These are phyloP conservation scores for Chondrus crispus DNA, from an alignment of 23 red algal species.

Conservation along the genomic window DNA sequence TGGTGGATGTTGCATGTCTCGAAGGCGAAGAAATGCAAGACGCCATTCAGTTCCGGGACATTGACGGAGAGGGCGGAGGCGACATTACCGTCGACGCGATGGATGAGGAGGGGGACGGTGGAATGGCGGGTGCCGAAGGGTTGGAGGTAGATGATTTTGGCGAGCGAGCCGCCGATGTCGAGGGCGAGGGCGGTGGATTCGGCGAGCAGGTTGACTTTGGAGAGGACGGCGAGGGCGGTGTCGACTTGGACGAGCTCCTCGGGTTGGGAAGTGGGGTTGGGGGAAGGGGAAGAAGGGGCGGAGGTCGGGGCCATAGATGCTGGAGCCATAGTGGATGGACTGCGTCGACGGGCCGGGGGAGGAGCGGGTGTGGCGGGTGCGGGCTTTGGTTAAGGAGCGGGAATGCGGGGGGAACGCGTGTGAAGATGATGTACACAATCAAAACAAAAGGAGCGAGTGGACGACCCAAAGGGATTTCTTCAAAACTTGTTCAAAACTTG, in stretches of 20 bases:
- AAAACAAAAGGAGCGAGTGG: too few relatives aligned
- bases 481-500: too few relatives aligned
- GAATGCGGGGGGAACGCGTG: too few relatives aligned
- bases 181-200: slow-evolving; percentile 87
- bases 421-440: too few relatives aligned
- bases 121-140: slow-evolving; percentile 5
- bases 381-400: too few relatives aligned
- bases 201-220: slow-evolving; percentile 72
- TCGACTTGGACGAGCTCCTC: slow-evolving; percentile 65
- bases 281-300: too few relatives aligned
- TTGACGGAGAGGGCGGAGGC: slow-evolving; percentile 65
- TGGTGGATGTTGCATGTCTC: slow-evolving; percentile 89
- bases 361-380: too few relatives aligned
- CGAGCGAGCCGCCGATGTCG: slow-evolving; percentile 94
- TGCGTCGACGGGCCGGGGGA: too few relatives aligned
- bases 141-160: slow-evolving; percentile 96
- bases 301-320: too few relatives aligned
- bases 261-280: too few relatives aligned
- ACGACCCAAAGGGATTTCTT: too few relatives aligned
- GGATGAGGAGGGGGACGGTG: slow-evolving; percentile 60
- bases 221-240: slow-evolving; percentile 76
- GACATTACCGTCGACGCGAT: slow-evolving; percentile 56
- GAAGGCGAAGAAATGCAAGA: slow-evolving; percentile 92
- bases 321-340: too few relatives aligned
- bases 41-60: slow-evolving; percentile 76